These are phyloP conservation scores for Podospora pseudocomata DNA, from an alignment of 495 filamentous ascomycete genomes.

Conservation along the genomic window DNA sequence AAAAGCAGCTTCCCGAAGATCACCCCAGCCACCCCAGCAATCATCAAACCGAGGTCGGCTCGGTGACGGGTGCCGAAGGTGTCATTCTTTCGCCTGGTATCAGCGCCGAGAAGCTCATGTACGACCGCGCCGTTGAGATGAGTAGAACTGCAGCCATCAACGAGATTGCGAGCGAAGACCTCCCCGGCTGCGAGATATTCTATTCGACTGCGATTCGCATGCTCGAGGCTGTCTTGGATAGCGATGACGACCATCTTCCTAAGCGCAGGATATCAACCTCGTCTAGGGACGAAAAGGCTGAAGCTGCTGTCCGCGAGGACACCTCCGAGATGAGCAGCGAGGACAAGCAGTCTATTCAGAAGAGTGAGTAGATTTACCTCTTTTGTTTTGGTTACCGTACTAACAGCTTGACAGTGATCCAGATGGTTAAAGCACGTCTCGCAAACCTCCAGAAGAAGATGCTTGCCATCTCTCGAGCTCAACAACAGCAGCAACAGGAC, in stretches of 20 bases:
- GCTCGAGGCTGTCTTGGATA: conserved; percentile 90
- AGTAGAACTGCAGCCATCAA: conserved; percentile 90
- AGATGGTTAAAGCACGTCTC: conserved; percentile 43
- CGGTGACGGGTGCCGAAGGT: conserved; percentile 52
- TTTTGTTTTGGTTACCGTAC: background rate
- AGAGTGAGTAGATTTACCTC: conserved; percentile 45
- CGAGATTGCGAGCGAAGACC: conserved; percentile 87
- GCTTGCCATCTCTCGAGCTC: conserved; percentile 42
- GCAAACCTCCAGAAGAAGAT: conserved; percentile 42
- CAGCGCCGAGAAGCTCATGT: conserved; percentile 96
- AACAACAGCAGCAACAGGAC: conserved; percentile 30
- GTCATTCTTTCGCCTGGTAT: conserved; percentile 64
- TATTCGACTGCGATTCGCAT: conserved; percentile 89
- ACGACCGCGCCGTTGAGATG: conserved; percentile 95
- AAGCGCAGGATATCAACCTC: conserved; percentile 38
- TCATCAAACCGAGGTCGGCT: conserved; percentile 46
- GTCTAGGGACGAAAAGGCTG: conserved; percentile 39
- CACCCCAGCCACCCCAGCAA: conserved; percentile 86
- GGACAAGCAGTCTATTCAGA: conserved; percentile 68
- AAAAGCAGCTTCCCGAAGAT: conserved; percentile 75
- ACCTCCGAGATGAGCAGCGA: conserved; percentile 63
- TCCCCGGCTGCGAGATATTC: conserved; percentile 83
- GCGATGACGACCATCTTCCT: conserved; percentile 65
- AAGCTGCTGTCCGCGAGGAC: conserved; percentile 35
- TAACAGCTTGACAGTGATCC: conserved; percentile 39